Evolutionary conservation across 2,329 filamentous ascomycete genomes (phyloP), one percentile per base, ranked within the genome.

Genomic region (Aspergillaceae sp.): DNA sequence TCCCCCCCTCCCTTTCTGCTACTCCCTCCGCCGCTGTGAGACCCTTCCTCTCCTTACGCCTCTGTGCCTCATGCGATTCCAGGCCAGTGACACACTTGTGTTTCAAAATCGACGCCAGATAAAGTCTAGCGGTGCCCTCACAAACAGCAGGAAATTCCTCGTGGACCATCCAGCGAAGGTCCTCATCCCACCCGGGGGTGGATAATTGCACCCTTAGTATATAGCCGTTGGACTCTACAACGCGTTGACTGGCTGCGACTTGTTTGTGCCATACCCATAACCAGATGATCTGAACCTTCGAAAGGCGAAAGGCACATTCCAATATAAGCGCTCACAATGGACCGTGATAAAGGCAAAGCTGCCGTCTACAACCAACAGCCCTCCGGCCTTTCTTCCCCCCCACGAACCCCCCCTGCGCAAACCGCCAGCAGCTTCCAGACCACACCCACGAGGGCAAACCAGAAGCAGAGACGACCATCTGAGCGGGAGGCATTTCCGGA

Each of bases 401-500:
- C 69, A 41, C 63, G 58, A 34, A 71, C 69, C 5, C 69, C 68
- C 42, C 63, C 66, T 36, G 59, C 63, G 7, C 63, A 64, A 44
- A 61, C 58, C 40, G 53, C 57, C 40, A 66, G 57, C 19, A 42
- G 59, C 62, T 19, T 19, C 49, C 61, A 59, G 29, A 53, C 58
- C 19, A 49, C 52, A 11, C 19, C 19, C 19, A 19, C 19, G 19
- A 19, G 19, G 19, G 19, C 19, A 67, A 60, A 44, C 57, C 56
- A 50, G 55, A 49, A 27, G 43, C 56, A 54, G 26, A 48, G 52
- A 35, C 59, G 62, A 37, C 60, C 62, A 2, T 63, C 68, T n/a
- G 60, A 66, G 41, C 67, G 62, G 43, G 66, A 70, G 48, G 64
- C 67, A 19, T 70, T 70, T 35, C 56, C 67, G 7, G 67, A 72